A percentile compares a stretch with the other conserved stretches of the same genome.
These are phyloP conservation scores for Colletotrichum sp. DNA, from an alignment of 2,329 filamentous ascomycete species.

Conservation along the genomic window DNA sequence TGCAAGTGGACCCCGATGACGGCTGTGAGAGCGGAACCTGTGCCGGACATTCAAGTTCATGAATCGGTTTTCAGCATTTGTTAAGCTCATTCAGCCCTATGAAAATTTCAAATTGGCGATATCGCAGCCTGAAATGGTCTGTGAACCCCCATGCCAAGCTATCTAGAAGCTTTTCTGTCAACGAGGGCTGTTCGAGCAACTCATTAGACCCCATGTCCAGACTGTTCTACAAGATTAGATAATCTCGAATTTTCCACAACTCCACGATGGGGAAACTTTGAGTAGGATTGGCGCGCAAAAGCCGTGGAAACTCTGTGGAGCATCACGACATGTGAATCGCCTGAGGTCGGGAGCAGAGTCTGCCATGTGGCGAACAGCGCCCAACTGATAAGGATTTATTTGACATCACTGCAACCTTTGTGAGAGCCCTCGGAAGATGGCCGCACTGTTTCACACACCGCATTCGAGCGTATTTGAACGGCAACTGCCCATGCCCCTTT, in stretches of 20 bases:
- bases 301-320: constrained; percentile 9
- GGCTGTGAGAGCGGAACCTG: background rate
- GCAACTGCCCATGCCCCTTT: background rate
- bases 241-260: background rate
- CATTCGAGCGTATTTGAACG: background rate
- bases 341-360: background rate
- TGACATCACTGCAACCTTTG: background rate
- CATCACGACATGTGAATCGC: constrained; percentile 1
- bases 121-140: background rate
- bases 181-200: background rate
- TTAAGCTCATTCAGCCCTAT: background rate
- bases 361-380: constrained; percentile 6
- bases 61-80: background rate
- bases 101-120: background rate
- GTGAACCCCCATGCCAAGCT: background rate
- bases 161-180: background rate
- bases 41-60: background rate
- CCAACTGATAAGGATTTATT: background rate
- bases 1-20: constrained; percentile 1
- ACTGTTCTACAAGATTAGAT: background rate
- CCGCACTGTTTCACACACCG: background rate
- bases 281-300: constrained; percentile 1
- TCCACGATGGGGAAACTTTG: background rate
- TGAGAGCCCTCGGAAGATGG: background rate
- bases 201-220: background rate